These are phyloP conservation scores for Pseudogymnoascus pannorum DNA, from an alignment of 2,329 filamentous ascomycete genomes.

Conservation along the genomic window DNA sequence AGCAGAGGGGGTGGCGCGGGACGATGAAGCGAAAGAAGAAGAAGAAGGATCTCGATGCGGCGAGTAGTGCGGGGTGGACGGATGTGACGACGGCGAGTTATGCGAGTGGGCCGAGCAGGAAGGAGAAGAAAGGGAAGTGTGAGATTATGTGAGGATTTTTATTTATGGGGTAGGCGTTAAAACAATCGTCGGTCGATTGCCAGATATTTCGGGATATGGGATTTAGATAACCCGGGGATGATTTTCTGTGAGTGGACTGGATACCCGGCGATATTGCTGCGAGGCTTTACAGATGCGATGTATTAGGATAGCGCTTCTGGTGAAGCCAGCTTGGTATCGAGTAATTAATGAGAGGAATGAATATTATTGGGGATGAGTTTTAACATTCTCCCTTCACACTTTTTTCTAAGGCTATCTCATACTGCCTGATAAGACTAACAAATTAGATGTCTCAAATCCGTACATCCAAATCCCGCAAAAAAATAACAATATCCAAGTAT, in stretches of 20 bases:
- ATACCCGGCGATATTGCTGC: slow-evolving; percentile 4
- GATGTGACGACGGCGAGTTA: slow-evolving; percentile 32
- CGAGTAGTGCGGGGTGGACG: slow-evolving; percentile 45
- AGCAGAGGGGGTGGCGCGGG: slow-evolving; percentile 47
- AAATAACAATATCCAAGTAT: neutral
- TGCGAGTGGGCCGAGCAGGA: neutral
- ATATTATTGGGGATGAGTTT: neutral
- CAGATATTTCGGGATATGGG: neutral
- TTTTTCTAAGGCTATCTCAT: neutral
- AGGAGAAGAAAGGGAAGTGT: slow-evolving; percentile 1
- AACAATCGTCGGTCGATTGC: neutral
- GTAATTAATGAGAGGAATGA: slow-evolving; percentile 1
- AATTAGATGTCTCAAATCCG: neutral
- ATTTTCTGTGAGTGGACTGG: neutral
- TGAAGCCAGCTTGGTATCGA: neutral
- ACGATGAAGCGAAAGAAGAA: slow-evolving; percentile 32
- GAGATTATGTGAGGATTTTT: neutral
- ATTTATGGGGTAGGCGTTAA: neutral
- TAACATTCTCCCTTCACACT: neutral
- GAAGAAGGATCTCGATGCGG: slow-evolving; percentile 36
- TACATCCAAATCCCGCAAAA: neutral
- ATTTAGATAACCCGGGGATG: neutral
- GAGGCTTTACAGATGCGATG: neutral
- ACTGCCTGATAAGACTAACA: neutral
- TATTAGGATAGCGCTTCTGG: neutral